Evolutionary conservation across 1,284 basidiomycete genomes (phyloP).

Genomic region (Coniferiporia sulphurascens): DNA sequence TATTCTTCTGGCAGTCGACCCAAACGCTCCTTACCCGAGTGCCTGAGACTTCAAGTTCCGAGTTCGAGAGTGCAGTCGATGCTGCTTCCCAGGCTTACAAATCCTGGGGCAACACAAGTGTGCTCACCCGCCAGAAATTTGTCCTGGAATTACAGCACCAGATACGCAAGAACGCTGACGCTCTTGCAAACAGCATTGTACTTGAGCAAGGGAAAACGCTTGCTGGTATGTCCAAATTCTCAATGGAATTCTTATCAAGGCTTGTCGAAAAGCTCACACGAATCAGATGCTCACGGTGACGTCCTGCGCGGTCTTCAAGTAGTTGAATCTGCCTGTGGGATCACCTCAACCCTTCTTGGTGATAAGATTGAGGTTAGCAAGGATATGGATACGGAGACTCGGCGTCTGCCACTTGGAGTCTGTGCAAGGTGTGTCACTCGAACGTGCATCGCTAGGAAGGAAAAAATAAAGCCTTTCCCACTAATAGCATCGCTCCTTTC

Average conservation of each 20-base stretch:
- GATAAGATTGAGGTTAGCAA: slow-evolving; percentile 93
- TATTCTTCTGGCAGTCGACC: slow-evolving; percentile 55
- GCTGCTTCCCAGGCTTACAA: slow-evolving; percentile 87
- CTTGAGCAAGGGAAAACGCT: slow-evolving; percentile 91
- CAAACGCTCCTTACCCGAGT: slow-evolving; percentile 86
- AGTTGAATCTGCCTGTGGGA: slow-evolving; percentile 82
- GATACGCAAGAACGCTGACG: slow-evolving; percentile 73
- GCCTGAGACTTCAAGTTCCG: slow-evolving; percentile 80
- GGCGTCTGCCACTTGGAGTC: slow-evolving; percentile 75
- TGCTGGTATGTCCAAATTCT: slow-evolving; percentile 44
- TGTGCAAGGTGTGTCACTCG: slow-evolving; percentile 55
- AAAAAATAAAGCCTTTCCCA: slow-evolving; percentile 20
- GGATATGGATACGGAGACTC: slow-evolving; percentile 95
- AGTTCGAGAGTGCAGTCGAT: slow-evolving; percentile 84
- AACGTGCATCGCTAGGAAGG: background rate
- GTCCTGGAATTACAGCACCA: slow-evolving; percentile 83
- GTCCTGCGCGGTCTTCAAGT: slow-evolving; percentile 93
- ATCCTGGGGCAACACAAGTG: slow-evolving; percentile 83
- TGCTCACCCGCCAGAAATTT: slow-evolving; percentile 85
- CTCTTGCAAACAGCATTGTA: slow-evolving; percentile 73
- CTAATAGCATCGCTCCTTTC: slow-evolving; percentile 78
- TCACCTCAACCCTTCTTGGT: slow-evolving; percentile 82
- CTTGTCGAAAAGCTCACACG: slow-evolving; percentile 29
- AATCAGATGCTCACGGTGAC: slow-evolving; percentile 87
- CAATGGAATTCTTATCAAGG: background rate